Base-by-base conservation (phyloP, 2,329 filamentous ascomycete species). In the Ascochyta pisi region DNA sequence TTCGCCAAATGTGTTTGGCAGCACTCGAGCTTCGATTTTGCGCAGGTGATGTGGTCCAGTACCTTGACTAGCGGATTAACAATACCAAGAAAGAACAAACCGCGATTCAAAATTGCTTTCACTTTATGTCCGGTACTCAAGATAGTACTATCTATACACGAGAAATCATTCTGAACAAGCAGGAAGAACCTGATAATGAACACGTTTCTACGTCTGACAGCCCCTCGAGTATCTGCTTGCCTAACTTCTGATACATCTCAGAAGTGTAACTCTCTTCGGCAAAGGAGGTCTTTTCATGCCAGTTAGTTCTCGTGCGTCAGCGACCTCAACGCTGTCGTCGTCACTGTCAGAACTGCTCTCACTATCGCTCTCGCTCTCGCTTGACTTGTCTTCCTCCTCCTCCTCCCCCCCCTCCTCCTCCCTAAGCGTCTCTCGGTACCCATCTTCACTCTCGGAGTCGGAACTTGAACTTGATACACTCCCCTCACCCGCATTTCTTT, bases 321-420 rank as follows among this genome's bases (percentile, higher is more conserved):
- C 4, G 22, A 24, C 29, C n/a, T 23, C 41, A 15, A 19, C 19
- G 19, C 19, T 19, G 19, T 19, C 19, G 19, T 19, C 19, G 19
- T 19, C 19, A 19, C 19, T 19, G 19, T 19, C 19, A 19, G 19
- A 19, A 19, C 19, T 19, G 19, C 19, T 19, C 19, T 35, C 26
- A 15, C n/a, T 22, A 19, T 40, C 40, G 9, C 40, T 50, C 8
- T 55, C 45, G 9, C 52, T 55, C 40, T 50, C 40, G 10, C 40
- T 50, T 3, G 46, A 50, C 9, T 46, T 29, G 6, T 37, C 40
- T 6, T 29, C 50, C 8, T 27, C 16, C 15, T 26, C 27, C 13
- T 12, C 22, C 2, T 9, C n/a, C 2, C 12, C 50, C 8, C 23
- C 16, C 15, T 26, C 27, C 13, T 12, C 22, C 2, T 9, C n/a